Evolutionary conservation across 2,329 filamentous ascomycete species (phyloP), one percentile per base, ranked within the genome.

Genomic region (Sarocladium kiliense): DNA sequence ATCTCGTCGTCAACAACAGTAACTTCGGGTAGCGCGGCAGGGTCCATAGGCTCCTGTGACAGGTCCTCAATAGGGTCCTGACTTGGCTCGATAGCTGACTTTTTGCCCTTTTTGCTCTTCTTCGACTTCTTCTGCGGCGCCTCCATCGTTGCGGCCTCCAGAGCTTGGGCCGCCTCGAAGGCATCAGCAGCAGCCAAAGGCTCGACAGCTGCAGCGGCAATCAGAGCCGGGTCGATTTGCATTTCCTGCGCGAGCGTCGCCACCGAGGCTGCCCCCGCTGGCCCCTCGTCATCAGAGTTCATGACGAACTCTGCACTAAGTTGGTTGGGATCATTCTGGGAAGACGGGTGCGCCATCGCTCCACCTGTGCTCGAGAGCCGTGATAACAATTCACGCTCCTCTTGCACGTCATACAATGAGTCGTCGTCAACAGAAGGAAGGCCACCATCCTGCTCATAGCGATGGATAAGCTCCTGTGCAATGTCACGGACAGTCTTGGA

Each of bases 391-490:
- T 63, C 59, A 62, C 65, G 68, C 54, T 73, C 71, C 30, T 69
- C 63, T 2, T 55, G 59, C 54, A 69, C 67, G 32, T 70, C 60
- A 55, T 63, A 71, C 36, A 39, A 7, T 3, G 62, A 58, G 19
- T 60, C 62, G 27, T 65, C 65, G 2, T 58, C 62, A 11, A 72
- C 60, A 14, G 69, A 66, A 10, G 71, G 71, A 14, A 73, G 61
- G 30, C 64, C 62, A 45, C 67, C 65, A 4, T 62, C 63, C 54
- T 69, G 64, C 45, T 69, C 64, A 50, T 71, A 73, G 27, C 63
- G 55, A 2, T 70, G 65, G 1, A 73, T 42, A 2, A 76, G 60
- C 54, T 67, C 65, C 30, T 67, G 66, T 3, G 72, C 67, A 54
- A 66, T 67, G 18, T 75, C 67, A 32, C 65, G 64, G 3, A 71